phyloP scores from a whole-genome alignment of 371 early-diverging fungal genomes.

The Funneliformis caledonium region DNA sequence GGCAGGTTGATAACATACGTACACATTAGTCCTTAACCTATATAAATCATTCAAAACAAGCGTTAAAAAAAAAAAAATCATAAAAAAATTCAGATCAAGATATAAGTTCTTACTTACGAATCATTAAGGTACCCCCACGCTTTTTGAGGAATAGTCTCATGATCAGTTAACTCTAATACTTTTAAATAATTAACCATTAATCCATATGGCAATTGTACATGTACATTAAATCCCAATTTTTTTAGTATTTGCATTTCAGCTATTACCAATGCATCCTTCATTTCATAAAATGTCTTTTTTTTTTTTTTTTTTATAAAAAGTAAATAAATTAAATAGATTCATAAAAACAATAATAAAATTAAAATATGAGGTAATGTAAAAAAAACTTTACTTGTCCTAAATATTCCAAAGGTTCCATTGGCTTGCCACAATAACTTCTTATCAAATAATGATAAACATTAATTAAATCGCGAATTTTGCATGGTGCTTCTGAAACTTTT shows the following conservation, averaged over 20 bases:
- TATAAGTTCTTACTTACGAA: conserved; percentile 53
- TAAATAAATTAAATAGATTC: not conserved
- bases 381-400: conserved; percentile 59
- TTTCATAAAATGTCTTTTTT: conserved; percentile 65
- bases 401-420: conserved; percentile 61
- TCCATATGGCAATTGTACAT: conserved; percentile 93
- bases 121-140: conserved; percentile 95
- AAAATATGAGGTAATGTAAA: not conserved
- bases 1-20: conserved; percentile 84
- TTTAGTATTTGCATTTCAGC: conserved; percentile 89
- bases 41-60: not conserved
- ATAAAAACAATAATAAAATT: not conserved
- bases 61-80: not conserved
- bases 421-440: conserved; percentile 57
- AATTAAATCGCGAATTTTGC: conserved; percentile 75
- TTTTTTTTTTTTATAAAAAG: not conserved
- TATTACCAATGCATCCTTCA: conserved; percentile 76
- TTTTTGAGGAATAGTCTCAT: conserved; percentile 71
- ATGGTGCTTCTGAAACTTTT: conserved; percentile 88
- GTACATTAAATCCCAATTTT: conserved; percentile 91
- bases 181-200: conserved; percentile 92
- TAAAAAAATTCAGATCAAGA: conserved; percentile 20
- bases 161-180: conserved; percentile 75
- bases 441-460: conserved; percentile 77
- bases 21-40: conserved; percentile 80